phyloP scores from a whole-genome alignment of 2,329 filamentous ascomycete species.

The Aplosporella prunicola region DNA sequence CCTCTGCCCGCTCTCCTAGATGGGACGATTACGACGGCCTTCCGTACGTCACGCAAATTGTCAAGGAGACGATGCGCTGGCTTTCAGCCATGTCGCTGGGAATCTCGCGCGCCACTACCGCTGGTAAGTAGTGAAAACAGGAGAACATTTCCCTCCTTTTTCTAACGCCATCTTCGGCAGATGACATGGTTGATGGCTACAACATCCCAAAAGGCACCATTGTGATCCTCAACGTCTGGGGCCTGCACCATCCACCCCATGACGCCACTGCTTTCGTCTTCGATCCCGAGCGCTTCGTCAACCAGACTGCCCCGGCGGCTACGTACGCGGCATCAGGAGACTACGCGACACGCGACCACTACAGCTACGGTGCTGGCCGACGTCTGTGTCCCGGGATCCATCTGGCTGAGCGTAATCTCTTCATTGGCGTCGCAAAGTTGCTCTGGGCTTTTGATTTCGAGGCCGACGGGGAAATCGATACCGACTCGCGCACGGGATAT shows the following conservation, averaged over 20 bases:
- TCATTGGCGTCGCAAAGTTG: conserved; percentile 17
- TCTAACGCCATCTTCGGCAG: conserved; percentile 12
- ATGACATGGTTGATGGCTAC: conserved; percentile 33
- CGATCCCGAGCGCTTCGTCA: conserved; percentile 9
- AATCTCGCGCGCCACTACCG: conserved; percentile 34
- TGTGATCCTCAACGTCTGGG: conserved; percentile 29
- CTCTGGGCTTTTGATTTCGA: conserved; percentile 15
- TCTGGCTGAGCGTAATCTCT: conserved; percentile 19
- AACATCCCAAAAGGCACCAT: conserved; percentile 32
- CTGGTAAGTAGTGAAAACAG: too few species aligned
- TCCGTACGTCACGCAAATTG: conserved; percentile 23
- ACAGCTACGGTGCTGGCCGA: conserved; percentile 18
- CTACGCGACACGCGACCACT: conserved; percentile 13
- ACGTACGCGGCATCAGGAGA: conserved; percentile 9
- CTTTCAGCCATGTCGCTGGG: conserved; percentile 19
- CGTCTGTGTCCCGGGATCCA: conserved; percentile 25
- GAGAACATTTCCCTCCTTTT: too few species aligned
- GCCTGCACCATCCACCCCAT: conserved; percentile 24
- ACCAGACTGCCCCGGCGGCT: conserved; percentile 8
- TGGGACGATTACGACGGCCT: conserved; percentile 21
- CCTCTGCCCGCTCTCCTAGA: conserved; percentile 17
- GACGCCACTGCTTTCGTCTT: conserved; percentile 13
- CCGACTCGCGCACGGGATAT: too few species aligned
- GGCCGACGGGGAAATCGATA: too few species aligned
- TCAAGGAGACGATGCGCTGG: conserved; percentile 29